phyloP scores from a whole-genome alignment of 257 asterid species.

The Cinchona pubescens region DNA sequence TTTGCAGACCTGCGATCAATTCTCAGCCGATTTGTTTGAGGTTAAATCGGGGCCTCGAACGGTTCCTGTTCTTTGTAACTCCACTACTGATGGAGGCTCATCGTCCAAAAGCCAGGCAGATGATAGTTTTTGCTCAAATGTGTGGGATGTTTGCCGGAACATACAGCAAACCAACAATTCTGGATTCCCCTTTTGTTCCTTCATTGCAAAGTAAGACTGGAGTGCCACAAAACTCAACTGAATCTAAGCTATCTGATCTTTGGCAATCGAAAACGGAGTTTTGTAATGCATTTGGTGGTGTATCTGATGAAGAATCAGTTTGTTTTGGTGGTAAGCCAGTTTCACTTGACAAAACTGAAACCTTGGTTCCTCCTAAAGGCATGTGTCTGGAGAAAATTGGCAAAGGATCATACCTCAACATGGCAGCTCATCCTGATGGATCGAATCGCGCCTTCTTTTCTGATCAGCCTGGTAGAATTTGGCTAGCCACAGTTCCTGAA shows the following conservation, averaged over 20 bases:
- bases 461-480: slow-evolving; percentile 70
- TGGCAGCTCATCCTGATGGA: slow-evolving; percentile 94
- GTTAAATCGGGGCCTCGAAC: slow-evolving; percentile 39
- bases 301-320: slow-evolving; percentile 30
- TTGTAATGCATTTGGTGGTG: slow-evolving; percentile 70
- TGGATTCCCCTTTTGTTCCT: slow-evolving; percentile 81
- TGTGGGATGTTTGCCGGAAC: slow-evolving; percentile 72
- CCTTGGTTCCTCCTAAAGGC: slow-evolving; percentile 50
- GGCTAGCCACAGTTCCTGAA: slow-evolving; percentile 77
- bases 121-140: slow-evolving; percentile 59
- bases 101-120: slow-evolving; percentile 32
- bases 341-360: slow-evolving; percentile 41
- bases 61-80: slow-evolving; percentile 75
- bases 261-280: slow-evolving; percentile 77
- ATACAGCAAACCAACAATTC: no score
- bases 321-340: slow-evolving; percentile 66
- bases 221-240: slow-evolving; percentile 41
- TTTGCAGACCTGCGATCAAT: slow-evolving; percentile 76
- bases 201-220: slow-evolving; percentile 55
- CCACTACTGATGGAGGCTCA: slow-evolving; percentile 43
- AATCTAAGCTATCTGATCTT: slow-evolving; percentile 60
- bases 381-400: slow-evolving; percentile 79
- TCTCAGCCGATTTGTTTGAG: slow-evolving; percentile 69
- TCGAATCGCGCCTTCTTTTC: slow-evolving; percentile 81
- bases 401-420: slow-evolving; percentile 65